Conservation (phyloP, 2,329 filamentous ascomycete genomes). For the Grosmannia clavigera region DNA sequence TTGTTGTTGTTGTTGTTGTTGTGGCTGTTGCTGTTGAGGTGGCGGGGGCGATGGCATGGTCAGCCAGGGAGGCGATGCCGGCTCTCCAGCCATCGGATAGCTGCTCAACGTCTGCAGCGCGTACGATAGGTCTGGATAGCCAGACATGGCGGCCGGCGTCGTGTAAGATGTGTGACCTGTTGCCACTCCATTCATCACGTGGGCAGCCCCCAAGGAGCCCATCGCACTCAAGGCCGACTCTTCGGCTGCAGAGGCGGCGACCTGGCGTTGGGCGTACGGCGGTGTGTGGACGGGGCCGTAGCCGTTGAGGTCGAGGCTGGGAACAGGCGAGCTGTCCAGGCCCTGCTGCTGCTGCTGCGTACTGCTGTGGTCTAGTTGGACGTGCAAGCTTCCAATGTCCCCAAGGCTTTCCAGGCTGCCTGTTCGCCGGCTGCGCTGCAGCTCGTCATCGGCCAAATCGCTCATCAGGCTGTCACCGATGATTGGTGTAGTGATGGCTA, state of each 20-base stretch:
- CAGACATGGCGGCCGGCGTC: slow-evolving; percentile 31
- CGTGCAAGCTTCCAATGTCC: slow-evolving; percentile 26
- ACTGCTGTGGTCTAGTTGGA: slow-evolving; percentile 27
- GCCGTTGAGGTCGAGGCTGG: slow-evolving; percentile 38
- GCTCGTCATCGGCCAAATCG: slow-evolving; percentile 28
- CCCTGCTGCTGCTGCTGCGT: slow-evolving; percentile 15
- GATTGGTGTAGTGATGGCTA: neutral
- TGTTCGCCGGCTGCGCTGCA: slow-evolving; percentile 28
- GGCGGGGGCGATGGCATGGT: slow-evolving; percentile 43
- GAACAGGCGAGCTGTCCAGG: neutral
- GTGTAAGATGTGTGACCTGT: slow-evolving; percentile 26
- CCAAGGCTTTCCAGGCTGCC: slow-evolving; percentile 41
- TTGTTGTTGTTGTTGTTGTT: neutral
- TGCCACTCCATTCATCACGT: neutral
- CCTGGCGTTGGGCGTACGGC: slow-evolving; percentile 35
- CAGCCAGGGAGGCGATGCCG: slow-evolving; percentile 56
- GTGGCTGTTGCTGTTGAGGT: slow-evolving; percentile 10
- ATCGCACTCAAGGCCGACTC: neutral
- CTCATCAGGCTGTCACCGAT: slow-evolving; percentile 18
- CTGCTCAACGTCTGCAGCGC: slow-evolving; percentile 43
- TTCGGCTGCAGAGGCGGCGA: neutral
- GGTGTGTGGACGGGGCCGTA: slow-evolving; percentile 36
- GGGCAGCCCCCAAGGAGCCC: neutral
- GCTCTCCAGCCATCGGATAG: slow-evolving; percentile 47
- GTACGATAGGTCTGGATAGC: slow-evolving; percentile 46